Evolutionary conservation across 805 yeast species (phyloP), one percentile per base, ranked within the genome.

Genomic region (Ogataea pini): DNA sequence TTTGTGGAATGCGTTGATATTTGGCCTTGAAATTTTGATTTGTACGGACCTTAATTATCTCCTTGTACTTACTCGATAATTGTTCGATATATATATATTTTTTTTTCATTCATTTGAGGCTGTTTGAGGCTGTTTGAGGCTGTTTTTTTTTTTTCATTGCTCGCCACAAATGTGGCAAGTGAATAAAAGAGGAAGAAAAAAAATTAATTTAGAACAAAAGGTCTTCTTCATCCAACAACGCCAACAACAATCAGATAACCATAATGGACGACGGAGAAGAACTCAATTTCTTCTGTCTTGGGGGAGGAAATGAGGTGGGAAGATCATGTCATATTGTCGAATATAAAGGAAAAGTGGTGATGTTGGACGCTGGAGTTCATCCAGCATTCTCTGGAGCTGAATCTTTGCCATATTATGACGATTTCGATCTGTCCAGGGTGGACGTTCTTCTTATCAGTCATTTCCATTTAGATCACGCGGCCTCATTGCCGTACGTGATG

Each of bases 221-320:
- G n/a, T n/a, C n/a, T n/a, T n/a, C n/a, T n/a, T n/a, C n/a, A n/a
- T n/a, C n/a, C n/a, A n/a, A n/a, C n/a, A n/a, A n/a, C n/a, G n/a
- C 31, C 27, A 24, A 24, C 27, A 24, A 24, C 27, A 9, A 7
- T 4, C 31, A 28, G n/a, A 28, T 7, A 28, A 4, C 9, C 31
- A 13, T 14, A 31, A 27, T 36, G 8, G 44, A 41, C 31, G 44
- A 41, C 6, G 42, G 41, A 24, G 57, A 52, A 29, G 61, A 78
- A 45, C 72, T 86, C 51, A 80, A 80, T 63, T 94, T 94, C 71
- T 80, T 87, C 51, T 91, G 96, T 19, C 77, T 94, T 6, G 99
- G 99, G 7, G 99, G 98, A n/a, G 96, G 98, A 54, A 89, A 86
- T 58, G 99, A 94, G 65, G 99, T 94, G 6, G 99, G 99, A 3